Evolutionary conservation across 2,329 filamentous ascomycete genomes (phyloP).

Genomic region (Trichoderma afroharzianum): DNA sequence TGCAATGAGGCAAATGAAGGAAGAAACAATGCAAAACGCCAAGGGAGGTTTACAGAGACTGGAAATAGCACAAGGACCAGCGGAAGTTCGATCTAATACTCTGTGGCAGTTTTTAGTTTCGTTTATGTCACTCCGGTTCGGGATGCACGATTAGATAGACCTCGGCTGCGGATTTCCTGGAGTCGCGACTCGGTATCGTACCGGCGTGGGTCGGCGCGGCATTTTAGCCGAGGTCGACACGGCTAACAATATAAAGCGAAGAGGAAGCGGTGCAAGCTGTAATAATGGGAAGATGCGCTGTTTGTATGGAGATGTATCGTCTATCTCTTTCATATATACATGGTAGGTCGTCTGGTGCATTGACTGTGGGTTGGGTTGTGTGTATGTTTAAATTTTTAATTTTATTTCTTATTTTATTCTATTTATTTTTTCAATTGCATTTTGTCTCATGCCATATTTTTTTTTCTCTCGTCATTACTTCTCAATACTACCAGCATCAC

Average conservation of each 20-base stretch:
- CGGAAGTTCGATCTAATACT: not conserved
- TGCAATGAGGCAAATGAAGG: not conserved
- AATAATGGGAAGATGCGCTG: not conserved
- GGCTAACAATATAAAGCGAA: not conserved
- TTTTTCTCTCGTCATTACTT: not conserved
- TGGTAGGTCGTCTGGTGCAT: not conserved
- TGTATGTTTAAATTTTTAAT: not conserved
- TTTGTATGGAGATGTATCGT: not conserved
- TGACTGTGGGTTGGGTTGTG: not conserved
- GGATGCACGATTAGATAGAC: constrained; percentile 11
- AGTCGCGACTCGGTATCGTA: not conserved
- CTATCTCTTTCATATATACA: not conserved
- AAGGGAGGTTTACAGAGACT: not conserved
- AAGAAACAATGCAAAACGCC: not conserved
- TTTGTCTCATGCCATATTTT: not conserved
- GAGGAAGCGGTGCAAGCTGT: not conserved
- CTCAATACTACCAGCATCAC: not conserved
- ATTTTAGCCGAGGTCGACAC: constrained; percentile 7
- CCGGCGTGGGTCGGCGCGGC: not conserved
- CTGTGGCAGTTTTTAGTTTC: not conserved
- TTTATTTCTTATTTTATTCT: not conserved
- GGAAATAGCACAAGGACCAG: not conserved
- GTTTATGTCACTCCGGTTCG: constrained; percentile 13
- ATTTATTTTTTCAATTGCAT: not conserved
- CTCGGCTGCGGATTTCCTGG: constrained; percentile 3